These are phyloP conservation scores for Plasmodium gonderi DNA, from an alignment of 169 alveolate genomes.

Conservation along the genomic window DNA sequence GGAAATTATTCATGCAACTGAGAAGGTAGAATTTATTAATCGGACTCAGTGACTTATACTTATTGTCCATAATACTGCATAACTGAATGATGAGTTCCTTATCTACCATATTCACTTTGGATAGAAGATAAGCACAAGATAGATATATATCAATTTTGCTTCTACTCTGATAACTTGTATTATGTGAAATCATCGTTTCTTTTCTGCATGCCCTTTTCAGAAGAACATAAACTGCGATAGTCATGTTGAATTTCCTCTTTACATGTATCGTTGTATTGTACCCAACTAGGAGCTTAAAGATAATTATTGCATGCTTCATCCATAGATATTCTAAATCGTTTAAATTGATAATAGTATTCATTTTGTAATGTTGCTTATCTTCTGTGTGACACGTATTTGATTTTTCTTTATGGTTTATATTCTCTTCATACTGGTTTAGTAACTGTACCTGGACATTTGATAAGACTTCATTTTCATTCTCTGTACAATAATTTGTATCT, in stretches of 20 bases:
- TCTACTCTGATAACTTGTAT: background rate
- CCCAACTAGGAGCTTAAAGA: slow-evolving; percentile 33
- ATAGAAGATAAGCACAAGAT: slow-evolving; percentile 7
- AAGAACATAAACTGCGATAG: background rate
- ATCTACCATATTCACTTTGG: slow-evolving; percentile 29
- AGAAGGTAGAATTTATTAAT: slow-evolving; percentile 33
- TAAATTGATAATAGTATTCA: background rate
- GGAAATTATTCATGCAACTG: slow-evolving; percentile 23
- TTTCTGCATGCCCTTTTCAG: slow-evolving; percentile 14
- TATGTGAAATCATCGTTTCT: background rate
- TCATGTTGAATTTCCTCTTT: slow-evolving; percentile 24
- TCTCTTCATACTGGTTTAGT: background rate
- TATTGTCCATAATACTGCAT: background rate
- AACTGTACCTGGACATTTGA: too few species aligned
- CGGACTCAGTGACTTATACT: background rate
- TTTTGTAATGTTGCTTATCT: background rate
- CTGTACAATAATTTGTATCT: too few species aligned
- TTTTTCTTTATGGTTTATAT: background rate
- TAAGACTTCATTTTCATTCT: too few species aligned
- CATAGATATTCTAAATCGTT: slow-evolving; percentile 18
- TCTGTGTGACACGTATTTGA: background rate
- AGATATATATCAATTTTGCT: slow-evolving; percentile 10
- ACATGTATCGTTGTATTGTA: slow-evolving; percentile 15
- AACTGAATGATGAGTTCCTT: slow-evolving; percentile 23
- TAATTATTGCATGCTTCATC: slow-evolving; percentile 26